Base-by-base conservation (phyloP, 2,329 filamentous ascomycete genomes). In the Monilinia laxa region DNA sequence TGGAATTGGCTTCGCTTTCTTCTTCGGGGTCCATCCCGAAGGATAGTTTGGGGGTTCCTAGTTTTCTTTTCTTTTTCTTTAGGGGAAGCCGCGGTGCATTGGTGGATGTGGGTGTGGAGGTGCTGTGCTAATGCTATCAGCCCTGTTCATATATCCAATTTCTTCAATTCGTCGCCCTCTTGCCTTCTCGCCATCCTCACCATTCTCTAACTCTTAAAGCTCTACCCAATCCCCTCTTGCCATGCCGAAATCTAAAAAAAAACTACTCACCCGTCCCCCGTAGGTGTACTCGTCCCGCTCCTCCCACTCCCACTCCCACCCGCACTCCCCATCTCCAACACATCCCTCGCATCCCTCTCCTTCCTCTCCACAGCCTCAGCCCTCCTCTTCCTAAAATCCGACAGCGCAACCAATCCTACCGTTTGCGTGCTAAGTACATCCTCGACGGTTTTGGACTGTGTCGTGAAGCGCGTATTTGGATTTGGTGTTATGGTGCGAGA, bases 381-480 rank as follows among this genome's bases (percentile, higher is more conserved):
- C 78, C 94, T 92, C 68, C 95, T 89, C 81, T 99, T 98, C 78
- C 94, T 92, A 78, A 96, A 98, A 77, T 98, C 95, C 71, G 91
- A 92, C 54, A 97, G 88, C 67, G 91, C 87, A 64, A 98, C 94
- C 3, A 99, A 88, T 52, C 95, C 95, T 71, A 97, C 93, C 0
- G 76, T 77, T 59, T 77, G 75, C 10, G 71, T 76, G 28, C 72
- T 73, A 31, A 77, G 75, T 9, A 77, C 70, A 63, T 77, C 76
- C 69, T 77, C 76, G 10, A 74, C 75, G 5, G 75, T 77, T 62
- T 74, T 75, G 28, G 70, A 68, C 60, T 75, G 73, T 0, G 74
- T 67, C 0, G 73, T 75, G 69, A 77, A 77, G 67, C 75, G 75
- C 31, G 58, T 31, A 6, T 60, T 45, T 9, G 75, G 73, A 60